Evolutionary conservation across 805 yeast genomes (phyloP).

Genomic region (Nakazawaea ernobii): DNA sequence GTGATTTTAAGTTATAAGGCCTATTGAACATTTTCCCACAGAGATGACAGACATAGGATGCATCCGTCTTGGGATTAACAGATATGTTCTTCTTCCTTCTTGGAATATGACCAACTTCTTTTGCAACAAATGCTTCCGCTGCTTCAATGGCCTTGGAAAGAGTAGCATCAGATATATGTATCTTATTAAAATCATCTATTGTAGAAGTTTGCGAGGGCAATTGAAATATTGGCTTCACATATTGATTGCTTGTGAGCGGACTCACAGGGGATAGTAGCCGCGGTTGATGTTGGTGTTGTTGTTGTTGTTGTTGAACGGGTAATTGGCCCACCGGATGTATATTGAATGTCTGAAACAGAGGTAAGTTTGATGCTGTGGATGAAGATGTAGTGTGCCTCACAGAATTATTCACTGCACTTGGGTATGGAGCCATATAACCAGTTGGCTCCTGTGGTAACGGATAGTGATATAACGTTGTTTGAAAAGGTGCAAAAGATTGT

Average conservation of each 20-base stretch:
- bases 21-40: slow-evolving; percentile 42
- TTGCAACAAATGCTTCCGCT: slow-evolving; percentile 12
- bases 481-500: neutral
- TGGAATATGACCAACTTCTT: slow-evolving; percentile 3
- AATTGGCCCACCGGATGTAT: neutral
- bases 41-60: slow-evolving; percentile 29
- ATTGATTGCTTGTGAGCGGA: neutral
- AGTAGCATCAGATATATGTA: slow-evolving; percentile 22
- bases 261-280: neutral
- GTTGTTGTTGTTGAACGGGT: neutral
- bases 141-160: slow-evolving; percentile 12
- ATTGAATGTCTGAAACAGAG: neutral
- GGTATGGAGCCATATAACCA: neutral
- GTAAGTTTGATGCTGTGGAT: neutral
- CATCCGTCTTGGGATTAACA: neutral
- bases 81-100: neutral
- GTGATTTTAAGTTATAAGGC: slow-evolving; percentile 45
- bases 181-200: neutral
- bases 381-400: neutral
- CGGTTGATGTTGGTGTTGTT: neutral
- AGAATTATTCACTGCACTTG: neutral
- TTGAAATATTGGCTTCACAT: neutral
- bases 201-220: neutral
- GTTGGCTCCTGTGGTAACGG: neutral
- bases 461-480: neutral